These are phyloP conservation scores for Chlorella vulgaris DNA, from an alignment of 139 green algal species.

Conservation along the genomic window DNA sequence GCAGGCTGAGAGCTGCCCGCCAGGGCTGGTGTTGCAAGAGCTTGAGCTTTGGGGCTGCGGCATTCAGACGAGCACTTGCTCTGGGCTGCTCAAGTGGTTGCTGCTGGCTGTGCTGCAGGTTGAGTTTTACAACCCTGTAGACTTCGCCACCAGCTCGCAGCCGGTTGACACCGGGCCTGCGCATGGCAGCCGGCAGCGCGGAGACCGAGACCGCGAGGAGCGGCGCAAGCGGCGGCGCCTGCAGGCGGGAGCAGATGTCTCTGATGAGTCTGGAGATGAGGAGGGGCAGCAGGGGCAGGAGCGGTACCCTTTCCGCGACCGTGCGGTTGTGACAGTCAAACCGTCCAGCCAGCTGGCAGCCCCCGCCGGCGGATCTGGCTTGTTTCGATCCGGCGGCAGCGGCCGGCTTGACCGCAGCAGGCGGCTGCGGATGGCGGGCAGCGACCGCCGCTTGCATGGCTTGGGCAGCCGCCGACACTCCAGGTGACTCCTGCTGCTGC, in stretches of 20 bases:
- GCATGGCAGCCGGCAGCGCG: neutral
- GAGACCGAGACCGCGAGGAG: neutral
- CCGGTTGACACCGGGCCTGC: neutral
- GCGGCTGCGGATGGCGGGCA: neutral
- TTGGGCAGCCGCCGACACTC: slow-evolving; percentile 13
- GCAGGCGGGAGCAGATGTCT: neutral
- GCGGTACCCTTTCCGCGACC: slow-evolving; percentile 40
- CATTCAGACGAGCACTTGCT: too few relatives aligned
- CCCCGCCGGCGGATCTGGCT: too few relatives aligned
- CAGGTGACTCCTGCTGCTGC: neutral
- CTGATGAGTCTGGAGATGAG: slow-evolving; percentile 29
- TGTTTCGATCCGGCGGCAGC: slow-evolving; percentile 6
- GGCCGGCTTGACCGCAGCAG: slow-evolving; percentile 7
- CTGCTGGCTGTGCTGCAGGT: neutral
- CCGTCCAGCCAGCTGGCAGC: neutral
- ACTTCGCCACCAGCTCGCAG: slow-evolving; percentile 1
- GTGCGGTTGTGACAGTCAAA: slow-evolving; percentile 39
- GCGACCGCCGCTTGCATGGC: slow-evolving; percentile 32
- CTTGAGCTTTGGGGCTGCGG: too few relatives aligned
- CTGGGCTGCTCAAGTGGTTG: too few relatives aligned
- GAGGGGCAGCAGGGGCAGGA: slow-evolving; percentile 9
- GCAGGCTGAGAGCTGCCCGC: too few relatives aligned
- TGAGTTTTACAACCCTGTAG: slow-evolving; percentile 25
- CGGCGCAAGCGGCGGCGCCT: too few relatives aligned
- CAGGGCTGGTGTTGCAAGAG: too few relatives aligned